Evolutionary conservation across 805 yeast genomes (phyloP), one percentile per base, ranked within the genome.

Genomic region (Yamadazyma tumulicola): DNA sequence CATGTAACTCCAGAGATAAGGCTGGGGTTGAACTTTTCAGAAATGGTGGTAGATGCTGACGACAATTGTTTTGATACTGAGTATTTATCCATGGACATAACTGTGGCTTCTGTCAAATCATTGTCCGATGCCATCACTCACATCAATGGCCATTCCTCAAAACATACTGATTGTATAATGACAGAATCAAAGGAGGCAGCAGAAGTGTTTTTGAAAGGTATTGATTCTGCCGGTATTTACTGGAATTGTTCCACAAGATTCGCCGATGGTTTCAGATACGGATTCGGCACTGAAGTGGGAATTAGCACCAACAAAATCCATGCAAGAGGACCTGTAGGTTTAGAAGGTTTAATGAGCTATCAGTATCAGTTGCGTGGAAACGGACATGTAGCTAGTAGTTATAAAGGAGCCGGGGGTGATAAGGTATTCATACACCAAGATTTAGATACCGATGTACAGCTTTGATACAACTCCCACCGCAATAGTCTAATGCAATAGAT

Each of bases 201-300:
- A 0, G 83, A 86, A 19, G 60, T 59, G 37, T 93, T 93, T 63
- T 59, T 91, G 53, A 78, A 79, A 54, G 93, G 89, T 15, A 75
- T 93, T 29, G 98, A 93, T 58, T 85, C 97, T 2, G 83, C 97
- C 1, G 97, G 97, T 38, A 95, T 93, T 9, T 93, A 87, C 67
- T 91, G 97, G 97, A 93, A 93, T 55, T 91, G 95, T 32, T 85
- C 96, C 14, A 87, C 97, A 6, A 72, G 99, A 54, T 93, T 93
- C 64, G 97, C 99, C 5, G 99, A 93, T 60, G 99, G 99, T 3
- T 93, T 86, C 72, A 76, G 98, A 57, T 93, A 91, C 54, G 99
- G 99, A 0, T 93, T 94, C 56, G 99, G 99, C 34, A 83, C 99
- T 5, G 99, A 93, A 60, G 98, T 93, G 12, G 99, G 99, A 22